Percentiles rank a stretch among this genome's conserved stretches.
Conservation (phyloP, 1,284 basidiomycete genomes). For the Hymenochaete sp. region DNA sequence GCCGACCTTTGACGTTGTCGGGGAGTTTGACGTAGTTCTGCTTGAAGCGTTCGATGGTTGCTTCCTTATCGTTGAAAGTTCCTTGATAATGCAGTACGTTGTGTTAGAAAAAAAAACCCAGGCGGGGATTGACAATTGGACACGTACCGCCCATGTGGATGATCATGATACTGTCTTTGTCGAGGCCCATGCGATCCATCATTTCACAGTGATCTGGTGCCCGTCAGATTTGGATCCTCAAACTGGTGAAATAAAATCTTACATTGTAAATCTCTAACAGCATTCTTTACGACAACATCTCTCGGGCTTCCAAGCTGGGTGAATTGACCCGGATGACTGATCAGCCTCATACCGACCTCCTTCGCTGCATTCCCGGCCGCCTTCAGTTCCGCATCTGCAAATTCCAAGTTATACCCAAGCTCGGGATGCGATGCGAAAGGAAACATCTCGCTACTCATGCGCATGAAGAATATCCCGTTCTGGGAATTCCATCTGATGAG, state of each 20-base stretch:
- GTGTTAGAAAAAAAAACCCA: not conserved
- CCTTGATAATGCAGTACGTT: slow-evolving; percentile 44
- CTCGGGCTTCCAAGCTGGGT: slow-evolving; percentile 79
- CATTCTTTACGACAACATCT: slow-evolving; percentile 61
- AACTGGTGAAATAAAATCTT: not conserved
- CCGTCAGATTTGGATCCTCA: not conserved
- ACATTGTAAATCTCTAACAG: slow-evolving; percentile 69
- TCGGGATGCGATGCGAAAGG: slow-evolving; percentile 79
- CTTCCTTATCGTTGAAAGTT: slow-evolving; percentile 70
- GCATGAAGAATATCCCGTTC: slow-evolving; percentile 73
- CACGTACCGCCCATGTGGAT: slow-evolving; percentile 56
- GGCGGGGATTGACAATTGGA: not conserved
- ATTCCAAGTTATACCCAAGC: slow-evolving; percentile 74
- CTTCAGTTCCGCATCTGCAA: slow-evolving; percentile 47
- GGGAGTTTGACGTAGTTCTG: slow-evolving; percentile 59
- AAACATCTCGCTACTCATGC: slow-evolving; percentile 85
- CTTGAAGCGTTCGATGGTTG: slow-evolving; percentile 63
- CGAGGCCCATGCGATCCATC: slow-evolving; percentile 76
- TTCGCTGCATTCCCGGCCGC: slow-evolving; percentile 67
- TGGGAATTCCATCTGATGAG: slow-evolving; percentile 83
- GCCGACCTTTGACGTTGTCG: slow-evolving; percentile 55
- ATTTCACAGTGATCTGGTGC: slow-evolving; percentile 69
- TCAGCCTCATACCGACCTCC: slow-evolving; percentile 72
- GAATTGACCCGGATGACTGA: slow-evolving; percentile 83
- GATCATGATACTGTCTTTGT: slow-evolving; percentile 69